Conservation (phyloP, 768 basidiomycete genomes). For the Tulasnella sp. region DNA sequence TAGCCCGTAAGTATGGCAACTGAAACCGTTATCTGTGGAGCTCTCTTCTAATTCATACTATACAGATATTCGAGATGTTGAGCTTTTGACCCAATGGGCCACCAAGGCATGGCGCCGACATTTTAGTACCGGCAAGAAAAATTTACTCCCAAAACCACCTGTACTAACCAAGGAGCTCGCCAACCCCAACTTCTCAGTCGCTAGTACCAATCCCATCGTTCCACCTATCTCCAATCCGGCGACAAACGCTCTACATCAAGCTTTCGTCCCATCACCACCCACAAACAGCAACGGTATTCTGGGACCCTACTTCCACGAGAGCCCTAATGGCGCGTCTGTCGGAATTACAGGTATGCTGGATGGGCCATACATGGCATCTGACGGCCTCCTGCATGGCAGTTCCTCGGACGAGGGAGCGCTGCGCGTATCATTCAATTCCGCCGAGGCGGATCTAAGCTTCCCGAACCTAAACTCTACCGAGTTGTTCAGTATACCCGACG, state of each 20-base stretch:
- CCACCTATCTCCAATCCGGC: background rate
- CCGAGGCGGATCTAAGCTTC: conserved; percentile 19
- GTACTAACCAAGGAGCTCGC: conserved; percentile 1
- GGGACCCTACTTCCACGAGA: conserved; percentile 4
- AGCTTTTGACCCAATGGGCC: conserved; percentile 19
- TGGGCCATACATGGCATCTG: conserved; percentile 7
- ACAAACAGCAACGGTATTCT: background rate
- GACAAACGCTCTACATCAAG: background rate
- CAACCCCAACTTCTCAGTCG: conserved; percentile 4
- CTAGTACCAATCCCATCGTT: background rate
- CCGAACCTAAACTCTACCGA: conserved; percentile 14
- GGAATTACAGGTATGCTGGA: conserved; percentile 18
- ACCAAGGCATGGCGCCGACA: conserved; percentile 17
- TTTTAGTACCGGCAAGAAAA: background rate
- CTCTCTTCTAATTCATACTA: background rate
- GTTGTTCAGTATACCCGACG: conserved; percentile 17
- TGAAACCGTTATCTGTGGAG: background rate
- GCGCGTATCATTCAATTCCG: conserved; percentile 17
- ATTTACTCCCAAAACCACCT: background rate
- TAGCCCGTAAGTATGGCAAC: conserved; percentile 14
- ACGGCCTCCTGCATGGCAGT: background rate
- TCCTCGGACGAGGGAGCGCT: conserved; percentile 3
- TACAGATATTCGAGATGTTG: conserved; percentile 18
- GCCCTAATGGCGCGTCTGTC: conserved; percentile 16
- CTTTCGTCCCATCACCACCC: no score